These are phyloP conservation scores for Lithospermum erythrorhizon DNA, from an alignment of 257 asterid genomes.

Conservation along the genomic window DNA sequence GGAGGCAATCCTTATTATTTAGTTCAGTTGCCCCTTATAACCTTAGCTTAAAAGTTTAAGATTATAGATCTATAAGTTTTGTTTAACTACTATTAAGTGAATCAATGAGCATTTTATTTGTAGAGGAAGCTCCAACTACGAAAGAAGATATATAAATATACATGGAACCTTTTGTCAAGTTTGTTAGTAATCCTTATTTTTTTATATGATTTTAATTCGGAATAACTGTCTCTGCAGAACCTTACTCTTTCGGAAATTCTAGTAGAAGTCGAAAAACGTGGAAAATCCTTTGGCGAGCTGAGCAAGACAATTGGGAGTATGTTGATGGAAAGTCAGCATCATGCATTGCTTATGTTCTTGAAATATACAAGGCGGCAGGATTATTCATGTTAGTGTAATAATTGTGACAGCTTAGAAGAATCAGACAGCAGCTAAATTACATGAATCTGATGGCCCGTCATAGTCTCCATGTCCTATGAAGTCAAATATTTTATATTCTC, in stretches of 20 bases:
- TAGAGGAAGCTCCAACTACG: not conserved
- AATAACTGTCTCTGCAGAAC: slow-evolving; percentile 32
- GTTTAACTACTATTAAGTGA: not conserved
- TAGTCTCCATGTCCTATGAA: too few species aligned
- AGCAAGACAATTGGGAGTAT: slow-evolving; percentile 78
- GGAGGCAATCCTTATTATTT: too few species aligned
- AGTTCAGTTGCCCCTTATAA: too few species aligned
- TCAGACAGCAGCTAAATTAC: not conserved
- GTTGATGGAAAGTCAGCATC: slow-evolving; percentile 86
- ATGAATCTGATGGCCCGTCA: not conserved
- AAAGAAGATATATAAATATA: too few species aligned
- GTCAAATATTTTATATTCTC: too few species aligned
- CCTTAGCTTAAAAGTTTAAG: not conserved
- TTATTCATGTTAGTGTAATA: slow-evolving; percentile 19
- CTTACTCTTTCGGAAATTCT: slow-evolving; percentile 62
- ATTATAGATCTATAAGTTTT: not conserved
- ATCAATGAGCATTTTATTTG: not conserved
- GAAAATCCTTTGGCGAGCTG: slow-evolving; percentile 81
- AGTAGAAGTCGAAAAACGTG: slow-evolving; percentile 77
- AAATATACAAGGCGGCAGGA: slow-evolving; percentile 86
- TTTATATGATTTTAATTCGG: not conserved
- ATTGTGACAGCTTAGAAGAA: not conserved
- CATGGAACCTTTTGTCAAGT: not conserved
- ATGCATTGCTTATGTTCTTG: slow-evolving; percentile 84
- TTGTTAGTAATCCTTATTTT: not conserved